Evolutionary conservation across 352 stramenopile genomes (phyloP).

Genomic region (Thalassiosira mediterranea): DNA sequence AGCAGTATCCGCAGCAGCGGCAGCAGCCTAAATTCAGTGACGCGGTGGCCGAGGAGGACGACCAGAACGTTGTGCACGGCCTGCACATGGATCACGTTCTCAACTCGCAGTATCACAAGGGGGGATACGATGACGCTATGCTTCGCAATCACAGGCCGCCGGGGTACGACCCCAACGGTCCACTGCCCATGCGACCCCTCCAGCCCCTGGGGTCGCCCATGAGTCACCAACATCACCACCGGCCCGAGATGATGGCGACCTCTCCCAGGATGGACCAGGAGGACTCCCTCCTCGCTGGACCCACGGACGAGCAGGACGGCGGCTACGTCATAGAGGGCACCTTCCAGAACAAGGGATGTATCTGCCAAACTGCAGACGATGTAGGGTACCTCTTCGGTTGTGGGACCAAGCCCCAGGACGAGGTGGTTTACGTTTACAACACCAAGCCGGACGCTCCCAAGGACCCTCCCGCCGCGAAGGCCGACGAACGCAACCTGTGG

Average conservation of each 20-base stretch:
- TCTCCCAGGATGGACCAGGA: neutral
- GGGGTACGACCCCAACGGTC: neutral
- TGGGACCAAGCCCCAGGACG: slow-evolving; percentile 25
- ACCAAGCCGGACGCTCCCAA: neutral
- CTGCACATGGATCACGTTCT: slow-evolving; percentile 26
- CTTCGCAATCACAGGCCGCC: too few species aligned
- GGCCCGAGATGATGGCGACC: neutral
- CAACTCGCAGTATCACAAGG: slow-evolving; percentile 8
- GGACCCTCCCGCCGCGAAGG: neutral
- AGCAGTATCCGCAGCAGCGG: neutral
- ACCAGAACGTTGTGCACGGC: slow-evolving; percentile 18
- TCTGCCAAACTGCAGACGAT: slow-evolving; percentile 21
- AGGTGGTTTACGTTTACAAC: slow-evolving; percentile 25
- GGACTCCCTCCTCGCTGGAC: neutral
- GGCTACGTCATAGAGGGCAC: slow-evolving; percentile 12
- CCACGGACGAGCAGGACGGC: slow-evolving; percentile 2
- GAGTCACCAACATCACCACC: neutral
- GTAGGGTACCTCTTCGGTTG: slow-evolving; percentile 34
- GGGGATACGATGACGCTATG: too few species aligned
- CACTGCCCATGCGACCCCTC: neutral
- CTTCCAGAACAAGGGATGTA: slow-evolving; percentile 30
- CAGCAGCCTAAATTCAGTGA: neutral
- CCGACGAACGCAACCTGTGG: neutral
- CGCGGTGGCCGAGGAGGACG: too few species aligned
- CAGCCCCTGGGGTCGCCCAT: neutral